Evolutionary conservation across 495 filamentous ascomycete genomes (phyloP), one percentile per base, ranked within the genome.

Genomic region (Geopyxis carbonaria): DNA sequence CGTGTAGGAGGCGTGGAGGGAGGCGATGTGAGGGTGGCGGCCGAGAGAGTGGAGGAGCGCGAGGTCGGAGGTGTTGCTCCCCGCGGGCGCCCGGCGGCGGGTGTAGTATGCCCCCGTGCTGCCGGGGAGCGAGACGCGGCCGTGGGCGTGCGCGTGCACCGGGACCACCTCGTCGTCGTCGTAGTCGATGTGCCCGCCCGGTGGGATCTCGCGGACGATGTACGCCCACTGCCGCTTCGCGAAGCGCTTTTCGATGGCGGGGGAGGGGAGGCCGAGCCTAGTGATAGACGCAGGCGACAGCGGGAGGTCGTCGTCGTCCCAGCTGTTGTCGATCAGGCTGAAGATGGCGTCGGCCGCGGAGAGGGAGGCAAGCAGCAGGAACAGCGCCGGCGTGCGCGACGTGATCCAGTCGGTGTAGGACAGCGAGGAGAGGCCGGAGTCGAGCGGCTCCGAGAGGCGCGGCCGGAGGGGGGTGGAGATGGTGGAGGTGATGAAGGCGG

Each of bases 361-460:
- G 34, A 93, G 64, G 41, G 86, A 78, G 28, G 74, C 65, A 22
- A 93, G 67, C 22, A 85, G 80, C 22, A 95, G 66, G 47, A 92
- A 95, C 38, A 92, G 68, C 40, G 75, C 70, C 45, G 70, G 77
- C 3, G 81, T 76, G 48, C 76, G 78, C 44, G 77, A 61, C 35
- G 91, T 63, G 43, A 95, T 91, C 80, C 81, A 91, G 47, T 93
- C 86, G 59, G 82, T 75, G 52, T 93, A 95, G 1, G 83, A n/a
- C n/a, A n/a, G n/a, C n/a, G n/a, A n/a, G n/a, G n/a, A n/a, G n/a
- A n/a, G n/a, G n/a, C n/a, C n/a, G n/a, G n/a, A n/a, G n/a, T n/a
- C n/a, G n/a, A n/a, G n/a, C n/a, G n/a, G n/a, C n/a, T n/a, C n/a
- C n/a, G n/a, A n/a, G n/a, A n/a, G n/a, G n/a, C n/a, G n/a, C n/a